These are phyloP conservation scores for Lepidium sativum DNA, from an alignment of 345 rosid genomes.

Conservation along the genomic window DNA sequence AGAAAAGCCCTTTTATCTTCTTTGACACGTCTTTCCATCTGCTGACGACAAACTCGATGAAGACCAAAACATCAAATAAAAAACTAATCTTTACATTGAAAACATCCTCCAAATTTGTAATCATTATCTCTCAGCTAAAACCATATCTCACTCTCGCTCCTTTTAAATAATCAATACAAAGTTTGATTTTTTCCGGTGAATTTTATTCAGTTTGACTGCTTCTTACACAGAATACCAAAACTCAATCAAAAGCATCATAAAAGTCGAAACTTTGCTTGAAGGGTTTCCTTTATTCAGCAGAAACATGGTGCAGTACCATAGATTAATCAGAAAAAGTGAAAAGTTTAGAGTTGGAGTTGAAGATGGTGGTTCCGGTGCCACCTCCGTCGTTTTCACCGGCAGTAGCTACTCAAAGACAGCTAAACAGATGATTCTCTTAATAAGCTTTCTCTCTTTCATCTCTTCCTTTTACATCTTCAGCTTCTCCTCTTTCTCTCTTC, in stretches of 20 bases:
- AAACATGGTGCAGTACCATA: conserved; percentile 21
- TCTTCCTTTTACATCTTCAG: conserved; percentile 18
- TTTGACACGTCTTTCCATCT: conserved; percentile 2
- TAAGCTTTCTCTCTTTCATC: conserved; percentile 1
- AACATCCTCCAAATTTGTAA: neutral
- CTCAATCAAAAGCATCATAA: neutral
- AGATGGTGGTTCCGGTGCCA: neutral
- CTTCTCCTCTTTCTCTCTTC: conserved; percentile 19
- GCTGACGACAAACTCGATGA: neutral
- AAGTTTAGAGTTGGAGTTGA: neutral
- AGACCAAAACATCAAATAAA: neutral
- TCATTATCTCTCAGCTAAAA: conserved; percentile 6
- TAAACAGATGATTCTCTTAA: neutral
- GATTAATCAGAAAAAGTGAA: conserved; percentile 1
- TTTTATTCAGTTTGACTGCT: neutral
- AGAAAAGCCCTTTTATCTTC: too few relatives aligned
- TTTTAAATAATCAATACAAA: neutral
- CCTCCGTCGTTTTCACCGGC: neutral
- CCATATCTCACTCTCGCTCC: neutral
- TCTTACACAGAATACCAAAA: neutral
- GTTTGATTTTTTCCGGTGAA: neutral
- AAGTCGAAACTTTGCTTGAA: conserved; percentile 6
- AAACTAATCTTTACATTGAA: neutral
- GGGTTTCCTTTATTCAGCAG: neutral
- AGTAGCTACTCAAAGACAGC: neutral